Percentiles rank a stretch among this genome's conserved stretches.
Evolutionary conservation across 2,329 filamentous ascomycete species (phyloP).

Genomic region (Periconia sp.): DNA sequence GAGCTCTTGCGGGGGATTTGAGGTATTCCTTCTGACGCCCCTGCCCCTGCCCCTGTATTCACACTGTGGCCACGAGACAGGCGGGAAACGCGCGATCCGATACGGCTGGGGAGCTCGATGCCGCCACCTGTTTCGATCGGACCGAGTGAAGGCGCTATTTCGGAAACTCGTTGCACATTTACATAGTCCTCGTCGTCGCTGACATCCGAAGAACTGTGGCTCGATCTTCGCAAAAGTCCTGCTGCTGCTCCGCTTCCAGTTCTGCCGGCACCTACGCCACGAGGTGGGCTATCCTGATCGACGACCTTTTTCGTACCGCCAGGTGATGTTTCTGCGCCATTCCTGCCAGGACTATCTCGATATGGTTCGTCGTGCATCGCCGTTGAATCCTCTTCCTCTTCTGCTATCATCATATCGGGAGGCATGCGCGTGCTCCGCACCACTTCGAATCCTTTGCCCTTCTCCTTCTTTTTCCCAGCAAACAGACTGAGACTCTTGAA

Average conservation of each 20-base stretch:
- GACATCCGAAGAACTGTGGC: constrained; percentile 41
- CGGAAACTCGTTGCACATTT: constrained; percentile 47
- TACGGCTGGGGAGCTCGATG: constrained; percentile 66
- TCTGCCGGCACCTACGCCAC: too few species aligned
- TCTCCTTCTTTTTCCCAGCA: constrained; percentile 86
- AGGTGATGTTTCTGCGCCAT: constrained; percentile 8
- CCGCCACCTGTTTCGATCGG: constrained; percentile 60
- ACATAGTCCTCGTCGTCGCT: constrained; percentile 50
- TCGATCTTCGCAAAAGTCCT: constrained; percentile 46
- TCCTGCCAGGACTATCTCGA: constrained; percentile 51
- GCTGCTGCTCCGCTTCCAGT: constrained; percentile 17
- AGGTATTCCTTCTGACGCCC: constrained; percentile 34
- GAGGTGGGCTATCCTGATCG: constrained; percentile 8
- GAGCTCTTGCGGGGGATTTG: constrained; percentile 72
- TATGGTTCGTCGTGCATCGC: constrained; percentile 50
- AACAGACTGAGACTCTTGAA: constrained; percentile 68
- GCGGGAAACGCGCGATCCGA: constrained; percentile 60
- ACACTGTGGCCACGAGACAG: constrained; percentile 17
- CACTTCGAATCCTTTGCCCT: constrained; percentile 95
- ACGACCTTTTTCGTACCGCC: constrained; percentile 14
- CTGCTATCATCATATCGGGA: constrained; percentile 65
- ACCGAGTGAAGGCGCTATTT: constrained; percentile 60
- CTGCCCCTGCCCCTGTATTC: background rate
- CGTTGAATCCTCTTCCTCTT: constrained; percentile 60
- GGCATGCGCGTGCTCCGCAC: constrained; percentile 88